phyloP scores from a whole-genome alignment of 208 protist genomes.

The Leishmania tarentolae region DNA sequence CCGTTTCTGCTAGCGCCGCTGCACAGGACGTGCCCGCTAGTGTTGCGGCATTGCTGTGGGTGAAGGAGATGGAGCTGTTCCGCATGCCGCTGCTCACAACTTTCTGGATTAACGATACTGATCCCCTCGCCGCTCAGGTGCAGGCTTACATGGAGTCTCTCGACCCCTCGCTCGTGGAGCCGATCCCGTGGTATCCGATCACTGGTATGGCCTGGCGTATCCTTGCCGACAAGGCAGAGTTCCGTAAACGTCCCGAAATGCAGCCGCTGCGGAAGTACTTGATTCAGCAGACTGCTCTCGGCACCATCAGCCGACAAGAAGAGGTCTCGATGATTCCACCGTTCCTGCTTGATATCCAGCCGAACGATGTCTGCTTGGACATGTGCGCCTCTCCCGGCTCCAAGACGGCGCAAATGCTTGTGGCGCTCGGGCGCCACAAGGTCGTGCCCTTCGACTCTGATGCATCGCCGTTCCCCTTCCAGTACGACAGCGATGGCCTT shows the following conservation, averaged over 20 bases:
- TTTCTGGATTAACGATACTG: conserved; percentile 88
- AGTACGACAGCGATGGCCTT: conserved; percentile 72
- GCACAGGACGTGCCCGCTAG: conserved; percentile 2
- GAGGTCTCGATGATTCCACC: conserved; percentile 87
- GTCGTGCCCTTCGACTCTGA: conserved; percentile 40
- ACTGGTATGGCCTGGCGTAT: conserved; percentile 81
- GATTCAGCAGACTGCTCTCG: conserved; percentile 79
- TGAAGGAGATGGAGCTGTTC: conserved; percentile 66
- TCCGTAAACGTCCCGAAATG: conserved; percentile 77
- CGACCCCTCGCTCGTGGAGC: conserved; percentile 56
- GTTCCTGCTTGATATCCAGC: conserved; percentile 84
- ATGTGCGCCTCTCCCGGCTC: conserved; percentile 92
- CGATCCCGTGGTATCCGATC: conserved; percentile 86
- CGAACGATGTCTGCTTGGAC: conserved; percentile 81
- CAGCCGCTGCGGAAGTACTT: conserved; percentile 73
- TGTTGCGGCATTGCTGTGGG: conserved; percentile 38
- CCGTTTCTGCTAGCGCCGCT: background rate
- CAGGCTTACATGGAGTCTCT: conserved; percentile 55
- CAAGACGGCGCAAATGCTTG: conserved; percentile 91
- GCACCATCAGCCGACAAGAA: conserved; percentile 86
- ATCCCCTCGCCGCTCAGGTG: conserved; percentile 63
- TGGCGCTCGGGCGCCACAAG: conserved; percentile 81
- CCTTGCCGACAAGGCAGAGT: conserved; percentile 73
- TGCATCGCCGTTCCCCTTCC: conserved; percentile 79
- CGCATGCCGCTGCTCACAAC: conserved; percentile 73